Evolutionary conservation across 371 early-diverging fungal genomes (phyloP).

Genomic region (Mucor plumbeus): DNA sequence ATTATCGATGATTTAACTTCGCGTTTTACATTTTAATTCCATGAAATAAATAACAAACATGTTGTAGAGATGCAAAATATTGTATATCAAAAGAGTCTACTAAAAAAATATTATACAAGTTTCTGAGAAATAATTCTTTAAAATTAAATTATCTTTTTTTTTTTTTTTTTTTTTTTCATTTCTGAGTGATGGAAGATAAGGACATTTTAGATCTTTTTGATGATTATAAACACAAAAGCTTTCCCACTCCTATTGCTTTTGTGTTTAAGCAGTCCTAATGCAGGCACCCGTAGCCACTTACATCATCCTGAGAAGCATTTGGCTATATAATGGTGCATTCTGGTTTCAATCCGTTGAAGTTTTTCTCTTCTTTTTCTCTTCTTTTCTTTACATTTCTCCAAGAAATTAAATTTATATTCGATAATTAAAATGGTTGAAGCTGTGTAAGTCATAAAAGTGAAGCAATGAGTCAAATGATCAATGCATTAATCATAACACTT

Average conservation of each 20-base stretch:
- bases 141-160: neutral
- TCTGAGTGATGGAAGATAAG: neutral
- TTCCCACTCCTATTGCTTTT: constrained; percentile 10
- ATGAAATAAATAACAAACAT: neutral
- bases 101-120: no score
- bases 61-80: neutral
- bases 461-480: neutral
- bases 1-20: constrained; percentile 1
- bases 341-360: neutral
- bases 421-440: constrained; percentile 34
- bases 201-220: constrained; percentile 6
- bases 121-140: neutral
- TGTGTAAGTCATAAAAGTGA: constrained; percentile 22
- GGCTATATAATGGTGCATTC: constrained; percentile 14
- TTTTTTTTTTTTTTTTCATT: no score
- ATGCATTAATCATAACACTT: neutral
- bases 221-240: constrained; percentile 6
- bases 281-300: constrained; percentile 18
- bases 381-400: constrained; percentile 15
- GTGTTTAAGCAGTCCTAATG: constrained; percentile 22
- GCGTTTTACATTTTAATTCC: neutral
- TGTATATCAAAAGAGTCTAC: neutral
- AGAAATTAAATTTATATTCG: constrained; percentile 6
- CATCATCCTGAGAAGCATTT: constrained; percentile 19
- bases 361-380: constrained; percentile 11